These are phyloP conservation scores for Diaporthe longicolla DNA, from an alignment of 2,329 filamentous ascomycete genomes.

Conservation along the genomic window DNA sequence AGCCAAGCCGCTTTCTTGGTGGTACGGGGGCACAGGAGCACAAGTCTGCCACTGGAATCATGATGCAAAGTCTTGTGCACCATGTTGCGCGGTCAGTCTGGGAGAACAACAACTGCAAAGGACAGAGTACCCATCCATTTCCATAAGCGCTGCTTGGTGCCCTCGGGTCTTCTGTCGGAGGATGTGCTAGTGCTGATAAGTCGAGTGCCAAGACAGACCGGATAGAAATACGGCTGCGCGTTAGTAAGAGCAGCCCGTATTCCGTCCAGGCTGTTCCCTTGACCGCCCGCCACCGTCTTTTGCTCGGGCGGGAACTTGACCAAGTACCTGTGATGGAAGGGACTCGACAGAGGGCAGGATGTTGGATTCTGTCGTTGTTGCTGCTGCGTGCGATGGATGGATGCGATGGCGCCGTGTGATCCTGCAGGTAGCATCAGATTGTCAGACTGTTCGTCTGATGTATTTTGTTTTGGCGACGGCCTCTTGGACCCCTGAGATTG, in stretches of 20 bases:
- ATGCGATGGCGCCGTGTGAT: not conserved
- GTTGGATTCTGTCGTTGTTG: not conserved
- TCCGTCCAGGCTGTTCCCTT: not conserved
- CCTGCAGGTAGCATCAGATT: constrained; percentile 5
- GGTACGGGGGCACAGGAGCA: constrained; percentile 2
- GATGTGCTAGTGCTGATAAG: constrained; percentile 28
- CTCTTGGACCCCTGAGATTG: constrained; percentile 32
- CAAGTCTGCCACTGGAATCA: not conserved
- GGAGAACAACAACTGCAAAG: not conserved
- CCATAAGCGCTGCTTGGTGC: not conserved
- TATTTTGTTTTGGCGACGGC: constrained; percentile 6
- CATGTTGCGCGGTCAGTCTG: not conserved
- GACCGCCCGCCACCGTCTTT: constrained; percentile 11
- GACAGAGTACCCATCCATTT: not conserved
- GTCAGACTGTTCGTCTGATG: constrained; percentile 22
- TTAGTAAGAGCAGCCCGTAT: constrained; percentile 25
- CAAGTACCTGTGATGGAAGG: too few species aligned
- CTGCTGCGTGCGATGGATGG: not conserved
- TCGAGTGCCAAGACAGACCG: constrained; percentile 5
- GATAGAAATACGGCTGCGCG: constrained; percentile 1
- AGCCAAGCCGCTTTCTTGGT: constrained; percentile 9
- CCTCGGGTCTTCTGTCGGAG: not conserved
- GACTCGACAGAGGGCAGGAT: not conserved
- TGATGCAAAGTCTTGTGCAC: not conserved
- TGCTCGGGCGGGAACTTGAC: not conserved